Conservation (phyloP, 495 filamentous ascomycete genomes). For the Penicillium silybi region DNA sequence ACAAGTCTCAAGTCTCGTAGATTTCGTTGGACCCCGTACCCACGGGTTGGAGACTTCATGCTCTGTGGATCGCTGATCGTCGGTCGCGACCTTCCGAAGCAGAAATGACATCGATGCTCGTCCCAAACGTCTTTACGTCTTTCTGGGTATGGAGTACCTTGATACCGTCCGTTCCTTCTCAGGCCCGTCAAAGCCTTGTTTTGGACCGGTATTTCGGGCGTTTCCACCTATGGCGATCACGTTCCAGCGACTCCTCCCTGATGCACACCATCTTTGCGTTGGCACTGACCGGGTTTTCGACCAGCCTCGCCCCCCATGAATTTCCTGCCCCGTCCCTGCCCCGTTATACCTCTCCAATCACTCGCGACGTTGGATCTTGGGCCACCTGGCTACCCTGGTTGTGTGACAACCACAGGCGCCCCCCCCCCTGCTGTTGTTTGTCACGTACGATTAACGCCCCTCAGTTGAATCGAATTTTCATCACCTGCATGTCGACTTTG, state of each 20-base stretch:
- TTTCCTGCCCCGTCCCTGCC: background rate
- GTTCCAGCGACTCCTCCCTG: background rate
- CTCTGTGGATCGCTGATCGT: background rate
- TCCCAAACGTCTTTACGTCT: background rate
- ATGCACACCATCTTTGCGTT: background rate
- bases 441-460: background rate
- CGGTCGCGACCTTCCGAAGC: background rate
- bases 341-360: slow-evolving; percentile 5
- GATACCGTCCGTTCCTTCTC: background rate
- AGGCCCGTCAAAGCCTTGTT: background rate
- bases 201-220: background rate
- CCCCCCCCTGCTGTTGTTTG: slow-evolving; percentile 19
- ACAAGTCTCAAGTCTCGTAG: background rate
- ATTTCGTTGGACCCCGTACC: background rate
- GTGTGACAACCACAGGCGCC: slow-evolving; percentile 16
- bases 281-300: slow-evolving; percentile 1
- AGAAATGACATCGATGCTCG: background rate
- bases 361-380: slow-evolving; percentile 12
- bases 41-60: background rate
- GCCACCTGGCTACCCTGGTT: slow-evolving; percentile 19
- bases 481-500: slow-evolving; percentile 12
- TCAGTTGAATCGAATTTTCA: slow-evolving; percentile 5
- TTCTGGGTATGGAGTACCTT: background rate
- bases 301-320: slow-evolving; percentile 6
- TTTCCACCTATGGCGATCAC: slow-evolving; percentile 1